Evolutionary conservation across 495 filamentous ascomycete species (phyloP).

Genomic region (Lasiosphaeria hispida): DNA sequence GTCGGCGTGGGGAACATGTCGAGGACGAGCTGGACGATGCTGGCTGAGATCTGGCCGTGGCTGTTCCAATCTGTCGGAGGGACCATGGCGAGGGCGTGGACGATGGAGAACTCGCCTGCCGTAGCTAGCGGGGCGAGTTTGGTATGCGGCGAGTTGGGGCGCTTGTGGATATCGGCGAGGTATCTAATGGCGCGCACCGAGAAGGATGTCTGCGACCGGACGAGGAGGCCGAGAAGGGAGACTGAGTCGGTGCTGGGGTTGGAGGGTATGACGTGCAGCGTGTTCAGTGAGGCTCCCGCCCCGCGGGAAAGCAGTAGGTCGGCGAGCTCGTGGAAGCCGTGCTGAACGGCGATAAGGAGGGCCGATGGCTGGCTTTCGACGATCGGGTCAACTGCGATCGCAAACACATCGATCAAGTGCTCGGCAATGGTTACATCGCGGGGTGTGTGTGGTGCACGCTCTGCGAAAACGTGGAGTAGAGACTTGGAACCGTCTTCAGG

Average conservation of each 20-base stretch:
- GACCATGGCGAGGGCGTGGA: background rate
- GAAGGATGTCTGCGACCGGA: background rate
- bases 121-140: background rate
- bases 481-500: background rate
- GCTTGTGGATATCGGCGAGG: background rate
- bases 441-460: background rate
- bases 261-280: background rate
- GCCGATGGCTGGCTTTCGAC: background rate
- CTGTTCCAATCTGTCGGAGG: background rate
- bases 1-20: background rate
- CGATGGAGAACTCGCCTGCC: background rate
- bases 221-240: background rate
- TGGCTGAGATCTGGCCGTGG: constrained; percentile 2
- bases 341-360: constrained; percentile 3
- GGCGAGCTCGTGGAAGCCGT: constrained; percentile 5
- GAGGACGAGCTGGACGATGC: constrained; percentile 7
- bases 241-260: background rate
- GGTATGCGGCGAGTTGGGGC: background rate
- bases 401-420: too few species aligned
- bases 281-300: constrained; percentile 1
- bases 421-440: background rate
- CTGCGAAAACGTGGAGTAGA: constrained; percentile 1
- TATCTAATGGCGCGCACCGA: background rate
- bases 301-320: constrained; percentile 4
- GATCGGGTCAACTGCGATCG: background rate